Base-by-base conservation (phyloP, 164 flowering plant species). In the Vitis amurensis region DNA sequence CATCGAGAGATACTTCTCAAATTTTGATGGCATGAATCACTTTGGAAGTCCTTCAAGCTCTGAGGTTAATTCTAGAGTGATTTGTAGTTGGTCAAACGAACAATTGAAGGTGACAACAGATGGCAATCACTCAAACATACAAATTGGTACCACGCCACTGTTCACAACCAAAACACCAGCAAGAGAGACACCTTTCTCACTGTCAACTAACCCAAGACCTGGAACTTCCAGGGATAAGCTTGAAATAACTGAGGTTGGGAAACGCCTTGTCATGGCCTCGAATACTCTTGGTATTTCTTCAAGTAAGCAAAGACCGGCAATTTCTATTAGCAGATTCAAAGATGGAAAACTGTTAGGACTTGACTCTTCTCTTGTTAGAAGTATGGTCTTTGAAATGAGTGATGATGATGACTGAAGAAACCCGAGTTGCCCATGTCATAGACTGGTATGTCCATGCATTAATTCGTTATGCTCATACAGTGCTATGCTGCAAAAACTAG, bases 191-290 rank as follows among this genome's bases (percentile, higher is more conserved):
- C 37, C 30, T 4, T 16, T 16, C 12, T 71, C 23, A 11, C 55
- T 51, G 4, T 62, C 56, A 17, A 52, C 64, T 19, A 37, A 58
- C 13, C 16, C 70, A 5, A 71, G 27, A 48, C 52, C 63, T 19
- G 63, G 16, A 70, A 50, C 59, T 15, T 69, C 72, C 55, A 70
- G 68, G 51, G 51, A 47, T 10, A 74, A 74, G 56, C 27, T n/a
- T 48, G 62, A 56, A 66, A 75, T 71, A 73, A 44, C 77, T 15
- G 73, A 76, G 27, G 83, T 86, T 68, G 89, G 92, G 63, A 78
- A 78, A 61, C 84, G 86, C 5, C 55, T 88, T 15, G 15, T 88
- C 16, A 31, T 49, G 44, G 90, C 90, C 8, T 77, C 87, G 55
- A 69, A 70, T 64, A 80, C 67, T 63, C 77, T 87, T 55, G 77